phyloP scores from a whole-genome alignment of 305 asterid species.

The Coffea humblotiana region DNA sequence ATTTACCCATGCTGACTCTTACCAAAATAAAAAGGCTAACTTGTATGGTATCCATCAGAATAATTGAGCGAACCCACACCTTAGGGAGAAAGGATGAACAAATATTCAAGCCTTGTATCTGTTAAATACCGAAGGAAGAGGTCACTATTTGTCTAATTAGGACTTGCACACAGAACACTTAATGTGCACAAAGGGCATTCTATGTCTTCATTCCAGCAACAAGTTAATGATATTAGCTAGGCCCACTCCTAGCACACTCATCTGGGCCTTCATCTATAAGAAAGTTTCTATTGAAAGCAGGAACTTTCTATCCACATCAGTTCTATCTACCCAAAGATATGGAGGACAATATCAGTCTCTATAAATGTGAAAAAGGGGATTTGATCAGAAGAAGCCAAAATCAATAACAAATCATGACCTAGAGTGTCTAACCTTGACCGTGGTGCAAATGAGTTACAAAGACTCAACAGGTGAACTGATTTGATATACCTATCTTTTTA shows the following conservation, averaged over 20 bases:
- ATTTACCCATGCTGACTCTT: not conserved
- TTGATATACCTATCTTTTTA: not conserved
- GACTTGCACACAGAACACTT: not conserved
- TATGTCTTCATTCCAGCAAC: not conserved
- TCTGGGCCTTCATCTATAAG: too few relatives aligned
- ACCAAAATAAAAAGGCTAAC: not conserved
- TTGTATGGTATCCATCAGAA: not conserved
- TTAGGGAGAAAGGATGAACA: not conserved
- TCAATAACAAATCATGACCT: not conserved
- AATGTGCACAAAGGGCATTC: not conserved
- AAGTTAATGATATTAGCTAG: not conserved
- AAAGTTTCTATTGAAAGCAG: not conserved
- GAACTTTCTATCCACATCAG: not conserved
- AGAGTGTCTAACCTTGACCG: too few relatives aligned
- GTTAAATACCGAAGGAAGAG: not conserved
- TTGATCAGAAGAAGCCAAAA: not conserved
- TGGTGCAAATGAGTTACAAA: not conserved
- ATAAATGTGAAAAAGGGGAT: not conserved
- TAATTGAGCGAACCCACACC: not conserved
- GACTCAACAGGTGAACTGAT: not conserved
- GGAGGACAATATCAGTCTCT: not conserved
- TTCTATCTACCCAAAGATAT: not conserved
- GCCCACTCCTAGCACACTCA: too few relatives aligned
- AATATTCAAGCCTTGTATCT: not conserved
- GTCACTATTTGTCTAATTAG: not conserved